These are phyloP conservation scores for Mycena floridula DNA, from an alignment of 768 basidiomycete species.

Conservation along the genomic window DNA sequence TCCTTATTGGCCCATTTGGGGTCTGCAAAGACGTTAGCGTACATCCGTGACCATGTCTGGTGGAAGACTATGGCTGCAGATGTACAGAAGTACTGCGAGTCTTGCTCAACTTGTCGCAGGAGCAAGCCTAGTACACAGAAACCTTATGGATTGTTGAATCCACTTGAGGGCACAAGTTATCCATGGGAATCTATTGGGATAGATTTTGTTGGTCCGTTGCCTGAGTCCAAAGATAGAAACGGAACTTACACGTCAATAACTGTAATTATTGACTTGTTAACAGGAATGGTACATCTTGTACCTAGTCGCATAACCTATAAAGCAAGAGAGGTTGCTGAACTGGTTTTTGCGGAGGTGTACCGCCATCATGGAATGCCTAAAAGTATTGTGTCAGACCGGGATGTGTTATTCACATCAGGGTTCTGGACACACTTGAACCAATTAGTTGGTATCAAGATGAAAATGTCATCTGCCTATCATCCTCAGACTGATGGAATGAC, in stretches of 20 bases:
- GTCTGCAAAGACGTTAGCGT: conserved; percentile 18
- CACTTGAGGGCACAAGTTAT: conserved; percentile 12
- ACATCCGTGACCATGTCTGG: conserved; percentile 24
- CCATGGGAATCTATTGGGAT: conserved; percentile 14
- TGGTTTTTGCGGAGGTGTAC: conserved; percentile 9
- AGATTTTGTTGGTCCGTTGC: conserved; percentile 19
- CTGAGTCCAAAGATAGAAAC: conserved; percentile 9
- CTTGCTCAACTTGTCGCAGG: conserved; percentile 1
- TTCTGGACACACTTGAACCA: conserved; percentile 20
- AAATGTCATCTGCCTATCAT: conserved; percentile 15
- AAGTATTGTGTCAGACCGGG: conserved; percentile 7
- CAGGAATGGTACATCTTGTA: conserved; percentile 11
- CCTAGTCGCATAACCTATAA: conserved; percentile 7
- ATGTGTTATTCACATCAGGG: conserved; percentile 17
- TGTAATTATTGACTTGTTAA: conserved; percentile 8
- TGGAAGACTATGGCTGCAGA: conserved; percentile 24
- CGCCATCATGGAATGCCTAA: conserved; percentile 19
- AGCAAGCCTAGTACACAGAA: conserved; percentile 3
- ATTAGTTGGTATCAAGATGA: conserved; percentile 14
- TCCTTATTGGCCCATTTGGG: conserved; percentile 27
- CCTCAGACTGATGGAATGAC: conserved; percentile 17
- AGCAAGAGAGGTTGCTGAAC: conserved; percentile 8
- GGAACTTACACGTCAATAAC: conserved; percentile 9
- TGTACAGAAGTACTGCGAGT: conserved; percentile 11
- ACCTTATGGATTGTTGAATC: not conserved